Base-by-base conservation (phyloP, 2,329 filamentous ascomycete genomes). In the Lasiodiplodia gonubiensis region DNA sequence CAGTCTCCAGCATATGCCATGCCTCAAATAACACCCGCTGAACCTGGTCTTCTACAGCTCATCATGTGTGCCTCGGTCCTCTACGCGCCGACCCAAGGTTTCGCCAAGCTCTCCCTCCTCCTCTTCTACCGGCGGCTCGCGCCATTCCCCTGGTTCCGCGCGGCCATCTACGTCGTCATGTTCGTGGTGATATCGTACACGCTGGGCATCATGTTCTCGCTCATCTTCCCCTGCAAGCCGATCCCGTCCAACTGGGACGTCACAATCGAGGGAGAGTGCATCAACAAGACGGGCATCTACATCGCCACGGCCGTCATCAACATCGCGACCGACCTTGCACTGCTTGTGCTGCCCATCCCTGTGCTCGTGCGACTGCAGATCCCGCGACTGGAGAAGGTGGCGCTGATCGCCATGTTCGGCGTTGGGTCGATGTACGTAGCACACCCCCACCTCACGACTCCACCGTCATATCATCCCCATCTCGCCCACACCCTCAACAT, bases 301-400 rank as follows among this genome's bases (percentile, higher is more conserved):
- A 71, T 74, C 49, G 66, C 70, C 3, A 70, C 73, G 57, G 70
- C 73, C 37, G 71, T 64, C 21, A 69, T 73, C 59, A 75, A 73
- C 68, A 72, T 76, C 39, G 69, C 68, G 33, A 71, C 73, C 3
- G 73, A 75, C 59, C 42, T 71, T 16, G 48, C 71, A 39, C 72
- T 76, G 5, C 69, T 74, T 8, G 25, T 72, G 12, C 68, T 75
- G 0, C 73, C 74, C 12, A 67, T 75, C 61, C 74, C 74, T 11
- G 57, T 73, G 10, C 69, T 76, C 1, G 42, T 72, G n/a, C 67
- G 70, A 16, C 69, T 76, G 16, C 71, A 70, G 10, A 74, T 75
- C 72, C 68, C 69, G 16, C 70, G 39, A 4, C 49, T 69, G n/a
- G 74, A 74, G 39, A 72, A 72, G 8, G 23, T 71, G 14, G 70